A percentile compares a stretch with the other conserved stretches of the same genome.
phyloP scores from a whole-genome alignment of 306 rosid genomes.

The Vigna radiata region DNA sequence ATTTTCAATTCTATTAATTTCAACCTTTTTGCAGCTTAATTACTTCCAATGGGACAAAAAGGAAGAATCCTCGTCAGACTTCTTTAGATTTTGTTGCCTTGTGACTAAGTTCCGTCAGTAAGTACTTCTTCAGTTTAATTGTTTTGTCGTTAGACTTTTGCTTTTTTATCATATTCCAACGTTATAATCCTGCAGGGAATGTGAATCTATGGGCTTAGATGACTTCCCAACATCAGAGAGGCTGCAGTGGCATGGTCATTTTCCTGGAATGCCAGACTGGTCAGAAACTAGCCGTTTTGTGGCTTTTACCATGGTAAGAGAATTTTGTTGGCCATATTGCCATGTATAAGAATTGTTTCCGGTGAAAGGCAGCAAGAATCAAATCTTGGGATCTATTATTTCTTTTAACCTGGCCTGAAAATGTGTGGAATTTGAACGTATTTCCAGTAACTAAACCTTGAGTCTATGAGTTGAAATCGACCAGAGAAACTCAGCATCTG shows the following conservation, averaged over 20 bases:
- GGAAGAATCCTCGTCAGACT: conserved; percentile 77
- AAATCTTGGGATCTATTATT: conserved; percentile 20
- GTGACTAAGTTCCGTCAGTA: conserved; percentile 80
- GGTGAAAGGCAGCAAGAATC: conserved; percentile 13
- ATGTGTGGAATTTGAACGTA: conserved; percentile 9
- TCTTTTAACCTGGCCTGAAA: conserved; percentile 15
- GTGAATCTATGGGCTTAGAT: conserved; percentile 81
- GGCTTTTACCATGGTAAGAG: conserved; percentile 81
- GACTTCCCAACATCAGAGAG: conserved; percentile 91
- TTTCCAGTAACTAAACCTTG: conserved; percentile 16
- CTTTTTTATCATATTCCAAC: conserved; percentile 28
- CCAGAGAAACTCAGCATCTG: not conserved
- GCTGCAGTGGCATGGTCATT: conserved; percentile 95
- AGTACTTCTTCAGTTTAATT: conserved; percentile 27
- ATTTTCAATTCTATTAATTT: conserved; percentile 34
- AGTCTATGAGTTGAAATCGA: not conserved
- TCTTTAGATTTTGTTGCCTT: conserved; percentile 86
- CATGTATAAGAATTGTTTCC: conserved; percentile 6
- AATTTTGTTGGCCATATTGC: conserved; percentile 25
- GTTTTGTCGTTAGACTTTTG: conserved; percentile 17
- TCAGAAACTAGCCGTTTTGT: conserved; percentile 87
- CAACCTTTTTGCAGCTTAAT: conserved; percentile 67
- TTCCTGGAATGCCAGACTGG: conserved; percentile 90
- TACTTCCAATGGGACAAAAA: conserved; percentile 93
- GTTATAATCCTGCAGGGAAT: conserved; percentile 70